Percentiles rank a stretch among this genome's conserved stretches.
phyloP scores from a whole-genome alignment of 169 alveolate genomes.

The Miamiensis avidus region DNA sequence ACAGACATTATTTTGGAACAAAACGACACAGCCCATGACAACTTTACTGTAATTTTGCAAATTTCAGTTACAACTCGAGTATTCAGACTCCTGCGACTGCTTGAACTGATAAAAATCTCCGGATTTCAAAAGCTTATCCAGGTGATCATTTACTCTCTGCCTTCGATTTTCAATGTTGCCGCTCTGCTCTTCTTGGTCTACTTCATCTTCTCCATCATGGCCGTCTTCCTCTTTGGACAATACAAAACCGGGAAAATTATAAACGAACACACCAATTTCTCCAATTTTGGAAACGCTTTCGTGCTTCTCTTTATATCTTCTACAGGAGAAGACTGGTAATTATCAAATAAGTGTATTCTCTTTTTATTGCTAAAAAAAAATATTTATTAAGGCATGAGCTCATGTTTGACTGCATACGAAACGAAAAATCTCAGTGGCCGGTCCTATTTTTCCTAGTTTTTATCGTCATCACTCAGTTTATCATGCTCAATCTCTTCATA shows the following conservation, averaged over 20 bases:
- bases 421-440: neutral
- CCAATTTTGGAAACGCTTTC: slow-evolving; percentile 68
- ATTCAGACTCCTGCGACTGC: slow-evolving; percentile 75
- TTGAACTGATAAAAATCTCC: slow-evolving; percentile 70
- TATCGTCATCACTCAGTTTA: slow-evolving; percentile 35
- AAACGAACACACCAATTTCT: slow-evolving; percentile 58
- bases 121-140: slow-evolving; percentile 73
- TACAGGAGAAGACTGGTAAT: slow-evolving; percentile 81
- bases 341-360: no score
- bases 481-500: slow-evolving; percentile 70
- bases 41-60: slow-evolving; percentile 76
- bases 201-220: slow-evolving; percentile 80
- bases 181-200: slow-evolving; percentile 67
- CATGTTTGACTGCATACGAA: neutral
- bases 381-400: neutral
- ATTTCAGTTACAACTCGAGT: slow-evolving; percentile 66
- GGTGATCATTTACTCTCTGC: slow-evolving; percentile 41
- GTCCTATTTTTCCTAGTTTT: slow-evolving; percentile 56
- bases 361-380: no score
- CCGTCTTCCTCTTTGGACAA: slow-evolving; percentile 71
- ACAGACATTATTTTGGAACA: slow-evolving; percentile 63
- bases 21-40: slow-evolving; percentile 37
- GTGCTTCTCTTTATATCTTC: slow-evolving; percentile 51
- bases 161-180: slow-evolving; percentile 73
- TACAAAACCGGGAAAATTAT: slow-evolving; percentile 43